A percentile compares a stretch with the other conserved stretches of the same genome.
These are phyloP conservation scores for Cercospora beticola DNA, from an alignment of 2,329 filamentous ascomycete species.

Conservation along the genomic window DNA sequence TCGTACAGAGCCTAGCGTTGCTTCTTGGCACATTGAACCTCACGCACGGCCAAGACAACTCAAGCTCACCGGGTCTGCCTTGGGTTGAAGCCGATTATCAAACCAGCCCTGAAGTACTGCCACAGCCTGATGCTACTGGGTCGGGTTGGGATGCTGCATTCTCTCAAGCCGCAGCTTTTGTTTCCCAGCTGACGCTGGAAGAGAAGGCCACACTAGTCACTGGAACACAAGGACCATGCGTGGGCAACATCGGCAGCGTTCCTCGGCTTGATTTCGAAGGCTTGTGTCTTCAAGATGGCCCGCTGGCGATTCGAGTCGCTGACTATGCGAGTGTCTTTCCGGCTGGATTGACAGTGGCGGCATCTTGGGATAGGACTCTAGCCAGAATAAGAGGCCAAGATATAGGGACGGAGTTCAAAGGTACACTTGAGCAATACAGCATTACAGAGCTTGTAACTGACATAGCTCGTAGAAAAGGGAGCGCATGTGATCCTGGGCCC, in stretches of 20 bases:
- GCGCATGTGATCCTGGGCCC: conserved; percentile 79
- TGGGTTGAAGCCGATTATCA: conserved; percentile 1
- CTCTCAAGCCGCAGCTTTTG: conserved; percentile 32
- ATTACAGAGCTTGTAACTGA: background rate
- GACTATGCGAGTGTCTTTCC: conserved; percentile 86
- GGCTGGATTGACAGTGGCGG: conserved; percentile 81
- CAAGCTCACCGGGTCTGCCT: conserved; percentile 4
- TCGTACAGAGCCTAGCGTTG: background rate
- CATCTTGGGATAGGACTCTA: conserved; percentile 81
- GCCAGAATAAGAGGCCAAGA: conserved; percentile 67
- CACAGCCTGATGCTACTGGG: conserved; percentile 32
- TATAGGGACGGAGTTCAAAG: conserved; percentile 68
- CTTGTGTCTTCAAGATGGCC: conserved; percentile 82
- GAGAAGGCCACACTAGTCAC: conserved; percentile 37
- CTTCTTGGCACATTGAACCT: background rate
- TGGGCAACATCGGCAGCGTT: conserved; percentile 46
- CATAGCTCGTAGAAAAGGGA: conserved; percentile 52
- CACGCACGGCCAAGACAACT: background rate
- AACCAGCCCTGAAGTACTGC: conserved; percentile 9
- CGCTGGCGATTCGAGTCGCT: conserved; percentile 74
- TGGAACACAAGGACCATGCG: conserved; percentile 37
- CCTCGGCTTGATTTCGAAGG: conserved; percentile 67
- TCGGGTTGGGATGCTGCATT: conserved; percentile 37
- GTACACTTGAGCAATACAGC: background rate
- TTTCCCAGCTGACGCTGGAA: conserved; percentile 38